Evolutionary conservation across 2,329 filamentous ascomycete species (phyloP).

Genomic region (Fusarium abutilonis): DNA sequence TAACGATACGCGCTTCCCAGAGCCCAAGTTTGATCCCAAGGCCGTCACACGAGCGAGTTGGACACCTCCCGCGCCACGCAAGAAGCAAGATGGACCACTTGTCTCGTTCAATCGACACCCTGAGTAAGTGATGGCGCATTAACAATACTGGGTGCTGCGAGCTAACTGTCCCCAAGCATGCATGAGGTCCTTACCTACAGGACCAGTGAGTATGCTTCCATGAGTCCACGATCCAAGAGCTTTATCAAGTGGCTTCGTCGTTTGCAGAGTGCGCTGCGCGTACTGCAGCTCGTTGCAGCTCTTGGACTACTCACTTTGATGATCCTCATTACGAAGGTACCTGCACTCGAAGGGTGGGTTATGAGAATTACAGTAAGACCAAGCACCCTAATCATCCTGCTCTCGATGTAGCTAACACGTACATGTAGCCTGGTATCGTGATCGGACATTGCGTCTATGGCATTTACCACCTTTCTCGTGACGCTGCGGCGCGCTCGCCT

Average conservation of each 20-base stretch:
- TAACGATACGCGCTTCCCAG: constrained; percentile 63
- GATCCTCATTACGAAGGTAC: constrained; percentile 77
- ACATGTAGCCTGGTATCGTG: constrained; percentile 76
- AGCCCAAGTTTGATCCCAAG: constrained; percentile 82
- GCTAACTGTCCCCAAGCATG: constrained; percentile 53
- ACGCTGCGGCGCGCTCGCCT: constrained; percentile 75
- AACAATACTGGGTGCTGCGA: background rate
- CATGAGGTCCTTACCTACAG: constrained; percentile 72
- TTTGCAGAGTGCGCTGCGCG: constrained; percentile 74
- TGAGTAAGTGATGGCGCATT: constrained; percentile 66
- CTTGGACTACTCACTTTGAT: constrained; percentile 77
- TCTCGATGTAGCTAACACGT: constrained; percentile 16
- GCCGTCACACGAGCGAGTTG: constrained; percentile 83
- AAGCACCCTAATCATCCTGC: background rate
- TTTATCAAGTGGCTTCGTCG: constrained; percentile 75
- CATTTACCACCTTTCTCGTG: constrained; percentile 80
- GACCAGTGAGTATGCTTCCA: constrained; percentile 68
- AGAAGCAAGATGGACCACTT: constrained; percentile 77
- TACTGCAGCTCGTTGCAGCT: constrained; percentile 73
- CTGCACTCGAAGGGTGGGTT: constrained; percentile 75
- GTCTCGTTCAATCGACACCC: constrained; percentile 87
- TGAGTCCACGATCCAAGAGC: constrained; percentile 75
- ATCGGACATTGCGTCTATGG: constrained; percentile 78
- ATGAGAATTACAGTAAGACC: constrained; percentile 76
- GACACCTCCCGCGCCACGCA: constrained; percentile 68